Evolutionary conservation across 352 stramenopile genomes (phyloP).

Genomic region (Porosira glacialis): DNA sequence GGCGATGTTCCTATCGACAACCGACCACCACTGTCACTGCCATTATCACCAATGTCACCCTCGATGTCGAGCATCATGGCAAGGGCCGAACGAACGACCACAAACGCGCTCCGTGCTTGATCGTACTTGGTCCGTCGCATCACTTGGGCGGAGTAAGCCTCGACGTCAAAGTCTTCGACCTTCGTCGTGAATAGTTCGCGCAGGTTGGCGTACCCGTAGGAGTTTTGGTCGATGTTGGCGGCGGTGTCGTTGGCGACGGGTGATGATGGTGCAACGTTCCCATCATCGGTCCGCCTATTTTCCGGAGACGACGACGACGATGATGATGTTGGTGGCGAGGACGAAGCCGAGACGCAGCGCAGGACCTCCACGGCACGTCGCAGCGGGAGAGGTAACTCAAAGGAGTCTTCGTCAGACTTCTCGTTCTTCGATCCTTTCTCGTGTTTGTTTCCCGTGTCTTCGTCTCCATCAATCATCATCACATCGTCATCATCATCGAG

Average conservation of each 20-base stretch:
- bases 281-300: slow-evolving; percentile 72
- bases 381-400: slow-evolving; percentile 61
- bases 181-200: slow-evolving; percentile 16
- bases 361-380: slow-evolving; percentile 59
- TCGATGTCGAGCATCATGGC: slow-evolving; percentile 52
- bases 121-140: slow-evolving; percentile 48
- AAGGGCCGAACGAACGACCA: slow-evolving; percentile 56
- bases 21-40: slow-evolving; percentile 14
- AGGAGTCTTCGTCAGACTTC: slow-evolving; percentile 13
- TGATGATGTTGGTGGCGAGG: slow-evolving; percentile 79
- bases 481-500: too few relatives aligned
- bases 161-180: slow-evolving; percentile 39
- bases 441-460: not conserved
- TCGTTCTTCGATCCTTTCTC: not conserved
- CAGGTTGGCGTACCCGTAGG: slow-evolving; percentile 12
- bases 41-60: slow-evolving; percentile 20
- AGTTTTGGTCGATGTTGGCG: not conserved
- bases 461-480: too few relatives aligned
- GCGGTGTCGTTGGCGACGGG: not conserved
- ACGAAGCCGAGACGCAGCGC: slow-evolving; percentile 28
- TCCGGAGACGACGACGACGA: slow-evolving; percentile 66
- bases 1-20: slow-evolving; percentile 2
- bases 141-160: slow-evolving; percentile 37
- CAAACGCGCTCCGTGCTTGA: slow-evolving; percentile 61
- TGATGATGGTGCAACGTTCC: not conserved